Evolutionary conservation across 768 basidiomycete genomes (phyloP), one percentile per base, ranked within the genome.

Genomic region (Xerocomus brunneocitrinus): DNA sequence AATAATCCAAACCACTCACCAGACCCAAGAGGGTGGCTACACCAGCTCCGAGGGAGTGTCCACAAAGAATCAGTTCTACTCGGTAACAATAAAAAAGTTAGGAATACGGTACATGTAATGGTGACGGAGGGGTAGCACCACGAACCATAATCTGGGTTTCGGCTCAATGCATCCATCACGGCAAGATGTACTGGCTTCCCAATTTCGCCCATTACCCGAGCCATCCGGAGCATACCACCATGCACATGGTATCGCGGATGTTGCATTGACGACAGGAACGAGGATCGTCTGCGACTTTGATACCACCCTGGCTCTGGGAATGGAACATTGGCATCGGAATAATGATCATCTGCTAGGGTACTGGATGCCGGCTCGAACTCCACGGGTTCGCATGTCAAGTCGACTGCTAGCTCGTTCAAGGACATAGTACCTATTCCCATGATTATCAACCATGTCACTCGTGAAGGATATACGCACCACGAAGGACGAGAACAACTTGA

Each of bases 41-140:
- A 2, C 89, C 91, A 24, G 89, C 89, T 16, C 91, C 91, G 3
- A 92, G 78, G 67, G 87, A 89, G 64, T 93, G 91, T 28, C 91
- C 91, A 59, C 85, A 88, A 38, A 93, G 70, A 12, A 91, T 80
- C 25, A 93, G 73, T 53, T 87, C 84, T 86, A 58, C 8, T 41
- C 35, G 50, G 38, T 12, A 13, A 46, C 22, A 41, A 34, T 28
- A 5, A 28, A 28, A 42, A 47, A 45, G 42, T 55, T 38, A 49
- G 43, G 31, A 49, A 54, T 19, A 35, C 24, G n/a, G 25, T 7
- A 4, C n/a, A 34, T 34, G 7, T 27, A 22, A 43, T 16, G 32
- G 6, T 42, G 31, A 39, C 16, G 39, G 22, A 55, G 25, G n/a
- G 27, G 24, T 28, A 43, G 47, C 19, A 58, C 31, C 8, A 74